Base-by-base conservation (phyloP, 768 basidiomycete species). In the Hirschioporus abietinus region DNA sequence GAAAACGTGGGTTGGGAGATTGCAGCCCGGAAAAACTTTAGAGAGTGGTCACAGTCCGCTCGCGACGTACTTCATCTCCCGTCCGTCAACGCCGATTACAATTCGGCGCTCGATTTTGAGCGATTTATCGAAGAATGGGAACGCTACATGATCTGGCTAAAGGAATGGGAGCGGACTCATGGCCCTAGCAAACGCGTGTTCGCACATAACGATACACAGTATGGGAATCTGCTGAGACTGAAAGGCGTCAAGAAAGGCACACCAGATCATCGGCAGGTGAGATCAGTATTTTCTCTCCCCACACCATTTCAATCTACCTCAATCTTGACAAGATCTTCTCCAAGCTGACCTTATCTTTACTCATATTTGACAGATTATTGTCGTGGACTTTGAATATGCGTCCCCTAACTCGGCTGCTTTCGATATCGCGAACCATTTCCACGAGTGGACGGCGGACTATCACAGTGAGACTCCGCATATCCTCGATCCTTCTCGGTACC, bases 361-460 rank as follows among this genome's bases (percentile, higher is more conserved):
- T 8, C 26, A 60, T 64, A 25, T 35, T 64, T 36, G 64, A 57
- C 69, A 96, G 92, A 88, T 96, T 69, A 92, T 96, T 74, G 92
- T 96, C 36, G 95, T 97, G 69, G 97, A 99, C 78, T 99, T 98
- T 74, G 97, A 99, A 79, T 99, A 99, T 74, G 94, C 96, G 17
- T 84, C 89, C 0, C 90, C 92, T 5, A 99, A 98, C 73, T 90
- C 96, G 26, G 88, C 95, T 2, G 92, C 93, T 3, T 97, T 89
- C 77, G 97, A 99, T 74, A 95, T 99, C 71, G 96, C 92, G 66
- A 96, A 96, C 76, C 95, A 96, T 76, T 97, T 96, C 78, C 90
- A 93, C 74, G 97, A 99, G 78, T 99, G 97, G 96, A 93, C 92
- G 23, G 90, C 93, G 18, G 84, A 97, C 77, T 99, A 99, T 76